These are phyloP conservation scores for Thecaphora thlaspeos DNA, from an alignment of 1,284 basidiomycete genomes.

Conservation along the genomic window DNA sequence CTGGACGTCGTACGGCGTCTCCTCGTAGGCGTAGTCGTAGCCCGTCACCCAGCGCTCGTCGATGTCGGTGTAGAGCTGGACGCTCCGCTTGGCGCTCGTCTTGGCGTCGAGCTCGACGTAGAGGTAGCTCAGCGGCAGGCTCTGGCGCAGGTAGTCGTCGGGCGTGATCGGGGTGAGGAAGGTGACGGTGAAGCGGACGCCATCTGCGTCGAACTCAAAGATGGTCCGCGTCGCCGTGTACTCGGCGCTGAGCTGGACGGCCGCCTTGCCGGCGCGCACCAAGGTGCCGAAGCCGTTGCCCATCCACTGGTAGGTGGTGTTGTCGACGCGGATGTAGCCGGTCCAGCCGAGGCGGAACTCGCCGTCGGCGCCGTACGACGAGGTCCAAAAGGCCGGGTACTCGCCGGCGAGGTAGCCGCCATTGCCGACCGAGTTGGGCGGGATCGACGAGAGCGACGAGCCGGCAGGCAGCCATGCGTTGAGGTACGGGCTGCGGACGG, in stretches of 20 bases:
- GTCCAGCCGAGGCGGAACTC: conserved; percentile 48
- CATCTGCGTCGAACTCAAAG: conserved; percentile 49
- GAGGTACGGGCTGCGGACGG: conserved; percentile 47
- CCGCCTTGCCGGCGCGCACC: conserved; percentile 37
- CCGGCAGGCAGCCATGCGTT: conserved; percentile 50
- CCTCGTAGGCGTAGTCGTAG: conserved; percentile 51
- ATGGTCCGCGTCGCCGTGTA: conserved; percentile 54
- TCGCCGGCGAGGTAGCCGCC: conserved; percentile 49
- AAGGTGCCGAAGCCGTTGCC: conserved; percentile 50
- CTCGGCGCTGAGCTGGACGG: conserved; percentile 43
- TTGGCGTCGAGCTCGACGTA: conserved; percentile 42
- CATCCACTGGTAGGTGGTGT: conserved; percentile 51
- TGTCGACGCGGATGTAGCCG: conserved; percentile 48
- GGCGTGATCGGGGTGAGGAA: conserved; percentile 54
- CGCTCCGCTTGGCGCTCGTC: conserved; percentile 22
- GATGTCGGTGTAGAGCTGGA: conserved; percentile 48
- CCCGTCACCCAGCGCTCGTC: conserved; percentile 53
- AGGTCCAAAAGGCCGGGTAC: conserved; percentile 51
- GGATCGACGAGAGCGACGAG: conserved; percentile 24
- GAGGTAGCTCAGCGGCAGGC: conserved; percentile 52
- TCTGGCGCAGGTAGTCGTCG: conserved; percentile 51
- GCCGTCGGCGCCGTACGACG: conserved; percentile 50
- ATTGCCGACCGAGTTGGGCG: conserved; percentile 49
- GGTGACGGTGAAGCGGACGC: conserved; percentile 48
- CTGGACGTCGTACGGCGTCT: conserved; percentile 36